Percentiles rank a stretch among this genome's conserved stretches.
These are phyloP conservation scores for Pyrenochaeta sp. DNA, from an alignment of 2,329 filamentous ascomycete genomes.

Conservation along the genomic window DNA sequence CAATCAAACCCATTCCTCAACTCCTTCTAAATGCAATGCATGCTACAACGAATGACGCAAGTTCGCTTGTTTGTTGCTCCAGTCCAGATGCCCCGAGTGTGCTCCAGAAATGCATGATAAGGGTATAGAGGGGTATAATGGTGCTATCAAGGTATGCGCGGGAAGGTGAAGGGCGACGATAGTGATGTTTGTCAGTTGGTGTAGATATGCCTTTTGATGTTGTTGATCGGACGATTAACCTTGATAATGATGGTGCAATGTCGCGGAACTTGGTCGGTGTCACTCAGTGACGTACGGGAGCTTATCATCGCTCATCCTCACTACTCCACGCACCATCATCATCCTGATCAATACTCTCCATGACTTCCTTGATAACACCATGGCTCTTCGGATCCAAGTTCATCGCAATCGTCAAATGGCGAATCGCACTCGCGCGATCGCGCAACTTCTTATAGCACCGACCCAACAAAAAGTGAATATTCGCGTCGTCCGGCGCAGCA, in stretches of 20 bases:
- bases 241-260: neutral
- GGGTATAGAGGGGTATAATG: conserved; percentile 1
- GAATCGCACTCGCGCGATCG: conserved; percentile 77
- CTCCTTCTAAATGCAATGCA: neutral
- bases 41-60: neutral
- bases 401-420: conserved; percentile 92
- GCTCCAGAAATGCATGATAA: conserved; percentile 1
- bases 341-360: conserved; percentile 88
- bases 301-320: conserved; percentile 41
- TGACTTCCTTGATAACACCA: conserved; percentile 93
- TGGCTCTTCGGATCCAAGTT: conserved; percentile 97
- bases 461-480: conserved; percentile 93
- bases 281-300: neutral
- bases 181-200: neutral
- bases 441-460: conserved; percentile 71
- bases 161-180: neutral
- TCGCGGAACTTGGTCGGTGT: neutral
- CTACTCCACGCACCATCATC: conserved; percentile 55
- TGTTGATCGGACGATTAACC: neutral
- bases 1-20: neutral
- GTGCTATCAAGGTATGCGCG: neutral
- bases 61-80: neutral
- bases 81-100: neutral
- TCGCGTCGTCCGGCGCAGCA: conserved; percentile 91
- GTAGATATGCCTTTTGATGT: neutral